Evolutionary conservation across 306 rosid genomes (phyloP).

Genomic region (Quercus suber): DNA sequence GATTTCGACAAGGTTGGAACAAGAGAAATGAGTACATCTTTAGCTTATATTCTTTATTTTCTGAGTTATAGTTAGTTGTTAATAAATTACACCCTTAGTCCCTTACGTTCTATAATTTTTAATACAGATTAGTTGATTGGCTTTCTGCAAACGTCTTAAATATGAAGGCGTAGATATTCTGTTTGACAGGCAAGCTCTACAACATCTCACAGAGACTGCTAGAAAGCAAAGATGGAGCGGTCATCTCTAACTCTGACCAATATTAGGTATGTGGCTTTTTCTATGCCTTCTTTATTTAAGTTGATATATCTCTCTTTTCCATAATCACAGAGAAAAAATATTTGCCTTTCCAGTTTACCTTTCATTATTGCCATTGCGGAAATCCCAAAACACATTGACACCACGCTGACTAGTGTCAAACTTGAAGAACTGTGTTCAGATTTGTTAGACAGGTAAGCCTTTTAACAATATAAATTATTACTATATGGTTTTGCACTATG

Average conservation of each 20-base stretch:
- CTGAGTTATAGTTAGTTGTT: not conserved
- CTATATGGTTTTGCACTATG: too few species aligned
- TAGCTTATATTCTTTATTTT: not conserved
- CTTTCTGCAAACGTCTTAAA: too few species aligned
- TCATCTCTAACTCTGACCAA: slow-evolving; percentile 85
- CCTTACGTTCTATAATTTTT: not conserved
- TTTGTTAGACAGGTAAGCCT: slow-evolving; percentile 75
- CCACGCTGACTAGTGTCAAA: slow-evolving; percentile 81
- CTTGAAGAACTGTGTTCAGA: slow-evolving; percentile 90
- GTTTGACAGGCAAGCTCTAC: slow-evolving; percentile 97
- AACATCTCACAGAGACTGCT: slow-evolving; percentile 92
- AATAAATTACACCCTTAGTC: not conserved
- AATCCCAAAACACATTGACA: slow-evolving; percentile 94
- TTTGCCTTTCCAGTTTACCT: slow-evolving; percentile 56
- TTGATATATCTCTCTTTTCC: not conserved
- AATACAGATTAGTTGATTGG: slow-evolving; percentile 46
- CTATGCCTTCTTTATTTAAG: not conserved
- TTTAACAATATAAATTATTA: not conserved
- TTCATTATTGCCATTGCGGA: slow-evolving; percentile 87
- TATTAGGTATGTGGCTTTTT: slow-evolving; percentile 46
- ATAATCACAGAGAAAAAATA: not conserved
- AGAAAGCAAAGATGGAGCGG: slow-evolving; percentile 93
- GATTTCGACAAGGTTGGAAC: slow-evolving; percentile 80
- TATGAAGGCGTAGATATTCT: slow-evolving; percentile 48
- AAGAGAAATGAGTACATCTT: not conserved